A percentile compares a stretch with the other conserved stretches of the same genome.
phyloP scores from a whole-genome alignment of 2,329 filamentous ascomycete genomes.

The Arthrocladium fulminans region DNA sequence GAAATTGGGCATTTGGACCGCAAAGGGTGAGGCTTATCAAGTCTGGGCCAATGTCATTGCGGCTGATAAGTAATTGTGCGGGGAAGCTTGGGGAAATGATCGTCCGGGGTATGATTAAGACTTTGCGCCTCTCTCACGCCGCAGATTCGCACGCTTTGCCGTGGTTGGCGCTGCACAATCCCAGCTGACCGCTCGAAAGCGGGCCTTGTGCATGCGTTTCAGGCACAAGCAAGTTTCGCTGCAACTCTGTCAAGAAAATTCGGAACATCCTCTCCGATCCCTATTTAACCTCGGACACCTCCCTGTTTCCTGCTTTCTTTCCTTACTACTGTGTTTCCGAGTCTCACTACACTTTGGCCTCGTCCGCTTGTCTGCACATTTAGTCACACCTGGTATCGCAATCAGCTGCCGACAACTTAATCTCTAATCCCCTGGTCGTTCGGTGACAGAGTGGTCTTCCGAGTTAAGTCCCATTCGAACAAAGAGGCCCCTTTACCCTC shows the following conservation, averaged over 20 bases:
- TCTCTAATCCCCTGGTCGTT: no score
- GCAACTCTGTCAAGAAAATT: neutral
- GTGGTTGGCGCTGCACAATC: neutral
- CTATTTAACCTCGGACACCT: neutral
- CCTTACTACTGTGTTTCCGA: neutral
- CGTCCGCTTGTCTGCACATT: neutral
- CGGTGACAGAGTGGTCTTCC: no score
- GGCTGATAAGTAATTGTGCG: no score
- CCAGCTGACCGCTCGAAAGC: neutral
- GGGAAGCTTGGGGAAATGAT: neutral
- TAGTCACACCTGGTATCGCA: no score
- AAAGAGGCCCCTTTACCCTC: neutral
- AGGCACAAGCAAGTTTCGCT: neutral
- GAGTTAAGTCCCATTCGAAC: neutral
- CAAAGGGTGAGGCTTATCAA: no score
- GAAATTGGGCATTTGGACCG: no score
- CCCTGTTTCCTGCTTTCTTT: neutral
- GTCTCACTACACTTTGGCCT: neutral
- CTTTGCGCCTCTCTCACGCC: neutral
- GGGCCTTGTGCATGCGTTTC: neutral
- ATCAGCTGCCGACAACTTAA: no score
- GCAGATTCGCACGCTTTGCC: neutral
- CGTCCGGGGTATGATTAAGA: neutral
- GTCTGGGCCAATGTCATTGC: no score
- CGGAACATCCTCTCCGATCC: neutral